phyloP scores from a whole-genome alignment of 495 filamentous ascomycete species.

The Podospora conica region DNA sequence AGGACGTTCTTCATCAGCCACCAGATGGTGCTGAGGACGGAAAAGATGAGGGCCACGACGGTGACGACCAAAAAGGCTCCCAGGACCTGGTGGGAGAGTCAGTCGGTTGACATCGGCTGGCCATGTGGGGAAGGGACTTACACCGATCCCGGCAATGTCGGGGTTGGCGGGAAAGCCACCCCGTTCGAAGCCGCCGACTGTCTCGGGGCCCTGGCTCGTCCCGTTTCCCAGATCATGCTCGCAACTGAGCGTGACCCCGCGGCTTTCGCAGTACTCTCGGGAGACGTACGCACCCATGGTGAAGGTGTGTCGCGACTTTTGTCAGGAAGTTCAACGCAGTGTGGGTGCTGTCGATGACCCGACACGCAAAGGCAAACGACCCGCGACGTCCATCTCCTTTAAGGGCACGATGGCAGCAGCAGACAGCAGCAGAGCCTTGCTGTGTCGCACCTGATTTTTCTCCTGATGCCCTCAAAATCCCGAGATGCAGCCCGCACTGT shows the following conservation, averaged over 20 bases:
- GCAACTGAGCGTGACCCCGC: background rate
- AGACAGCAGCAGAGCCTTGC: background rate
- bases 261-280: background rate
- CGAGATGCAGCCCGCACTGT: background rate
- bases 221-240: background rate
- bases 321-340: background rate
- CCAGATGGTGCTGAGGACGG: constrained; percentile 16
- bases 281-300: background rate
- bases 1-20: constrained; percentile 21
- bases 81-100: constrained; percentile 16
- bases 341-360: background rate
- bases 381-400: background rate
- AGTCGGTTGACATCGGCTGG: background rate
- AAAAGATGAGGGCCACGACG: constrained; percentile 5
- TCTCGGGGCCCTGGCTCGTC: background rate
- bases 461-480: background rate
- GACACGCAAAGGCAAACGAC: background rate
- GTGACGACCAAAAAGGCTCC: constrained; percentile 20
- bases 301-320: background rate
- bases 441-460: background rate
- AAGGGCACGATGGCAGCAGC: background rate
- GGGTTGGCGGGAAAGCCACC: background rate
- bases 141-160: constrained; percentile 24
- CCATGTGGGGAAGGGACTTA: constrained; percentile 1
- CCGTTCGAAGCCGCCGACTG: background rate